Base-by-base conservation (phyloP, 2,329 filamentous ascomycete species). In the Aspergillus neotritici region DNA sequence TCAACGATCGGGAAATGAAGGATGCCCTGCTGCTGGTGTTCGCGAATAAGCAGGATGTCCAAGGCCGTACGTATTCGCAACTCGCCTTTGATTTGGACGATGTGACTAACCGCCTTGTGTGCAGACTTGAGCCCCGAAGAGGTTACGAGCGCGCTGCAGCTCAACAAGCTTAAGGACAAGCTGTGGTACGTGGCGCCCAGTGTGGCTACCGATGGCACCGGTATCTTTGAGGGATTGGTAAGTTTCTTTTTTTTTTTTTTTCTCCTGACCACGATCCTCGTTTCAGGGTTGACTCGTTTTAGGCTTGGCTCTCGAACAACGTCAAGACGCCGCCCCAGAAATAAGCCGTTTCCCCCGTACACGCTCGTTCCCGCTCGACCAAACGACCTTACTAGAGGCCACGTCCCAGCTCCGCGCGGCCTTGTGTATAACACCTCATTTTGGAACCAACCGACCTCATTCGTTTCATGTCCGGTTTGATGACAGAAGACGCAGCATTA, bases 1-100 rank as follows among this genome's bases (percentile, higher is more conserved):
- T 97, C 73, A 93, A 94, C 70, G 93, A 97, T 68, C 84, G 91
- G 53, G 93, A 98, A 77, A 91, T 97, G 82, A 90, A 93, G 73
- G 91, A 97, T 64, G 90, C 89, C 49, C 76, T 97, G 58, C 75
- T 98, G 57, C 74, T 97, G 48, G 91, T 98, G 33, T 97, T 98
- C 68, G 93, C 93, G 63, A 98, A 98, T 77, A 98, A 98, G 80
- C 93, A 97, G 73, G 93, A 98, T 80, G 75, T 97, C 57, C 76
- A 79, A 46, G 87, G 87, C 64, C 82, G 87, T 87, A 71, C 44
- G 75, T 69, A 30, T 43, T 11, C 37, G 34, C 42, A 9, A 39
- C 34, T 29, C 15, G 33, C 35, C 25, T 1, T 13, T 3, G 17
- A 32, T 37, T 28, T 13, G 28, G 46, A 12, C 28, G 41, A 31